Conservation (phyloP, 2,329 filamentous ascomycete species). For the Penicillium digitatum region DNA sequence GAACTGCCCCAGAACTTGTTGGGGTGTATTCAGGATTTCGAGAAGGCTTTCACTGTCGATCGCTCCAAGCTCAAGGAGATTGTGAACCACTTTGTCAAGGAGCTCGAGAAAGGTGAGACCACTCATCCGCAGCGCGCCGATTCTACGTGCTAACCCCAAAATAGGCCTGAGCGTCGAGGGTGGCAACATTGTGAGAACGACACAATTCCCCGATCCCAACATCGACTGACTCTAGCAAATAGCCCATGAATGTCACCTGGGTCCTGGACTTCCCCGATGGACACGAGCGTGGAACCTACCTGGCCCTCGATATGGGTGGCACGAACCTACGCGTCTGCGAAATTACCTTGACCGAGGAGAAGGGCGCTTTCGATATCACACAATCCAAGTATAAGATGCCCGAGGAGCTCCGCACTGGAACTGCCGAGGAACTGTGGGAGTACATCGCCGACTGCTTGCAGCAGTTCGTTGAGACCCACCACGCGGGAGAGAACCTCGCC, state of each 20-base stretch:
- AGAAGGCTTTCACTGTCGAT: constrained; percentile 77
- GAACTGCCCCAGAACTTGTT: constrained; percentile 84
- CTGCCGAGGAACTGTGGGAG: constrained; percentile 83
- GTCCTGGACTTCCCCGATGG: constrained; percentile 86
- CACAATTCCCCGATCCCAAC: not conserved
- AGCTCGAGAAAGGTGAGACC: constrained; percentile 74
- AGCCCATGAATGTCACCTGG: constrained; percentile 99
- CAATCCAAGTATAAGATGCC: constrained; percentile 96
- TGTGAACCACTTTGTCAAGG: constrained; percentile 80
- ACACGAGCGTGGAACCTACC: constrained; percentile 77
- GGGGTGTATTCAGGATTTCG: constrained; percentile 74
- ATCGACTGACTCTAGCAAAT: constrained; percentile 19
- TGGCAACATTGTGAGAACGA: constrained; percentile 74
- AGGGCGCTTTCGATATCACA: constrained; percentile 88
- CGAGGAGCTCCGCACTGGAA: constrained; percentile 82
- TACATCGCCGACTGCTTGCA: constrained; percentile 90
- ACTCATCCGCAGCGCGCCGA: not conserved
- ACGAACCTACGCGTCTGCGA: constrained; percentile 95
- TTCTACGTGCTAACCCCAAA: not conserved
- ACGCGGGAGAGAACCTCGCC: constrained; percentile 59
- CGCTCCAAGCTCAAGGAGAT: constrained; percentile 80
- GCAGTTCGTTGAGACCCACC: constrained; percentile 84
- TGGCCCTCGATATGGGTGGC: constrained; percentile 92
- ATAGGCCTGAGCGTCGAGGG: constrained; percentile 78
- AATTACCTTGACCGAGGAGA: constrained; percentile 79